These are phyloP conservation scores for Bacterosira constricta DNA, from an alignment of 108 stramenopile species.

Conservation along the genomic window DNA sequence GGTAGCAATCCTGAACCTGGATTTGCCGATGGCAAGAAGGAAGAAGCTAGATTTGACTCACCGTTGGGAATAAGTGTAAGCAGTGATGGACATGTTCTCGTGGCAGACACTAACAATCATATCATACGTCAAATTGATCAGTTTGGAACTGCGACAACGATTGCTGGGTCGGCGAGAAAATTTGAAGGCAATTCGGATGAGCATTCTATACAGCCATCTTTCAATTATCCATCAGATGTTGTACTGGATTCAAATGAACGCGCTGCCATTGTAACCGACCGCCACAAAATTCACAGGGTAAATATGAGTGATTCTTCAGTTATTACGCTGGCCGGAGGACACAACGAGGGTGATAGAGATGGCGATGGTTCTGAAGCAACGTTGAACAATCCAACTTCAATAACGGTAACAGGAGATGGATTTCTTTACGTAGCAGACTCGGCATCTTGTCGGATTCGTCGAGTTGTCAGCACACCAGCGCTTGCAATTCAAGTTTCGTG, in stretches of 20 bases:
- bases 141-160: slow-evolving; percentile 56
- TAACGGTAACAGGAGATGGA: slow-evolving; percentile 65
- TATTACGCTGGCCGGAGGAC: slow-evolving; percentile 68
- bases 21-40: slow-evolving; percentile 67
- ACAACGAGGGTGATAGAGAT: slow-evolving; percentile 59
- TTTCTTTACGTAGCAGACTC: slow-evolving; percentile 67
- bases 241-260: slow-evolving; percentile 48
- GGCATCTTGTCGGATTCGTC: slow-evolving; percentile 63
- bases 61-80: slow-evolving; percentile 74
- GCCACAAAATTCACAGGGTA: slow-evolving; percentile 60
- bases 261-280: slow-evolving; percentile 73
- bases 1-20: slow-evolving; percentile 61
- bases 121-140: slow-evolving; percentile 59
- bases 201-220: slow-evolving; percentile 41
- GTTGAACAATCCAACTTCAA: slow-evolving; percentile 67
- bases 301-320: slow-evolving; percentile 54
- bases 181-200: slow-evolving; percentile 67
- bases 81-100: slow-evolving; percentile 61
- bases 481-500: slow-evolving; percentile 57
- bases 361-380: slow-evolving; percentile 65
- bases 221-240: slow-evolving; percentile 80
- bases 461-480: slow-evolving; percentile 44
- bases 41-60: slow-evolving; percentile 67
- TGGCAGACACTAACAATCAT: slow-evolving; percentile 91
- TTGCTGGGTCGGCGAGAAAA: slow-evolving; percentile 53